A percentile compares a stretch with the other conserved stretches of the same genome.
Evolutionary conservation across 106 monocot genomes (phyloP).

Genomic region (Cymbidium sinense): DNA sequence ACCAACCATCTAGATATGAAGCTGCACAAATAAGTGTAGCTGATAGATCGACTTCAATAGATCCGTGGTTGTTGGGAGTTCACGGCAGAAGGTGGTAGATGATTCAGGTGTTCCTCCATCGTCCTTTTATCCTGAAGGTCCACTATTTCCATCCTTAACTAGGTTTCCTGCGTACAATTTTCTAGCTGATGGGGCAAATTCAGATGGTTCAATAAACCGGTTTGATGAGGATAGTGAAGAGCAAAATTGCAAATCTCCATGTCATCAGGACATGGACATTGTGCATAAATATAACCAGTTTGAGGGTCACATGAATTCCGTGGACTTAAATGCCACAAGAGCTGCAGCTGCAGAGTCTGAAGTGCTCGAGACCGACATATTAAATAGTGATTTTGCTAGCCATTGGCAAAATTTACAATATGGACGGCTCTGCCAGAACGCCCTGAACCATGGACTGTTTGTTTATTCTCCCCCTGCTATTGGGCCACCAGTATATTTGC

Average conservation of each 20-base stretch:
- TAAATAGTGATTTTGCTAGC: constrained; percentile 57
- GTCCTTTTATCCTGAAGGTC: constrained; percentile 65
- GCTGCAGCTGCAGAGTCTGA: constrained; percentile 20
- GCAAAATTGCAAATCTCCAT: constrained; percentile 14
- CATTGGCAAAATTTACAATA: constrained; percentile 66
- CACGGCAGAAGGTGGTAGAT: constrained; percentile 33
- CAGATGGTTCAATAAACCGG: constrained; percentile 29
- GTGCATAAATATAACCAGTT: constrained; percentile 25
- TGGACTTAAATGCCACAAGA: constrained; percentile 14
- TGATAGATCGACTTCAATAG: constrained; percentile 16
- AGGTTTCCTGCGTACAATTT: constrained; percentile 33
- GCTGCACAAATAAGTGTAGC: constrained; percentile 3
- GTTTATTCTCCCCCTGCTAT: constrained; percentile 28
- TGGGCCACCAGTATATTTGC: constrained; percentile 43
- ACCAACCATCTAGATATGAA: constrained; percentile 31
- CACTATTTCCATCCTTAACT: constrained; percentile 49
- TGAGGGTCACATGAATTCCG: constrained; percentile 6
- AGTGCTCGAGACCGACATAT: too few species aligned
- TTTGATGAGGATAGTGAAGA: constrained; percentile 29
- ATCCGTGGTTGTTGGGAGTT: constrained; percentile 35
- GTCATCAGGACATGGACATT: constrained; percentile 24
- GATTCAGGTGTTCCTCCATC: constrained; percentile 38
- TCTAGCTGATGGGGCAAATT: constrained; percentile 26
- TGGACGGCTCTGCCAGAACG: constrained; percentile 64
- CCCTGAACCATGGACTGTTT: constrained; percentile 18